Conservation (phyloP, 2,329 filamentous ascomycete species). For the Aureobasidium musti region DNA sequence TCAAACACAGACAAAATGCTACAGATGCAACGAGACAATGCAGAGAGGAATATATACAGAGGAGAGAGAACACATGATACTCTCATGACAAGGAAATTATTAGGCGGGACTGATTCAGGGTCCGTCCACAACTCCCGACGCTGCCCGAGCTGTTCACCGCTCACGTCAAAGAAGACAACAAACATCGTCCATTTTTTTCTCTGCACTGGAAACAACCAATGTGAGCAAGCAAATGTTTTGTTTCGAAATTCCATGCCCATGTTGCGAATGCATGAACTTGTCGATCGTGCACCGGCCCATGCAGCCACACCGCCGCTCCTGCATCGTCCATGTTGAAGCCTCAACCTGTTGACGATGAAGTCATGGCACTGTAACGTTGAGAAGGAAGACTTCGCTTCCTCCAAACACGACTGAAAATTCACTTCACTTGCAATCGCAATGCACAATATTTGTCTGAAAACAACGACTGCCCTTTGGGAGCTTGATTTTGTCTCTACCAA, state of each 20-base stretch:
- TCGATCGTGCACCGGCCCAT: conserved; percentile 18
- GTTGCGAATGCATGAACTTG: conserved; percentile 5
- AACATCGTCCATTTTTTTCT: conserved; percentile 3
- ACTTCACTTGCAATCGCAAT: not conserved
- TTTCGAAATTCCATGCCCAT: conserved; percentile 2
- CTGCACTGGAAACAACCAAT: not conserved
- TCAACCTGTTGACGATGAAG: conserved; percentile 16
- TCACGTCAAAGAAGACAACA: not conserved
- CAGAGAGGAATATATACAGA: conserved; percentile 25
- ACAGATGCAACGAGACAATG: conserved; percentile 11
- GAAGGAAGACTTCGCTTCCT: not conserved
- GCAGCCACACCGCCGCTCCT: conserved; percentile 22
- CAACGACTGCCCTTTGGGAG: not conserved
- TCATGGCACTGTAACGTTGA: conserved; percentile 10
- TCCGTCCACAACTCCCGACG: conserved; percentile 2
- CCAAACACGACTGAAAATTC: not conserved
- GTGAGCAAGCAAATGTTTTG: not conserved
- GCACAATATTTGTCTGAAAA: not conserved
- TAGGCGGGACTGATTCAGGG: conserved; percentile 18
- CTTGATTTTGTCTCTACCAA: not conserved
- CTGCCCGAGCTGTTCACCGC: conserved; percentile 23
- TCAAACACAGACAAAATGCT: conserved; percentile 20
- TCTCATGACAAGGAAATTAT: conserved; percentile 25
- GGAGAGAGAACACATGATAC: conserved; percentile 3
- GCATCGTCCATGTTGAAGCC: conserved; percentile 20